Percentiles rank a stretch among this genome's conserved stretches.
phyloP scores from a whole-genome alignment of 345 rosid species.

The Sisymbrium altissimum region DNA sequence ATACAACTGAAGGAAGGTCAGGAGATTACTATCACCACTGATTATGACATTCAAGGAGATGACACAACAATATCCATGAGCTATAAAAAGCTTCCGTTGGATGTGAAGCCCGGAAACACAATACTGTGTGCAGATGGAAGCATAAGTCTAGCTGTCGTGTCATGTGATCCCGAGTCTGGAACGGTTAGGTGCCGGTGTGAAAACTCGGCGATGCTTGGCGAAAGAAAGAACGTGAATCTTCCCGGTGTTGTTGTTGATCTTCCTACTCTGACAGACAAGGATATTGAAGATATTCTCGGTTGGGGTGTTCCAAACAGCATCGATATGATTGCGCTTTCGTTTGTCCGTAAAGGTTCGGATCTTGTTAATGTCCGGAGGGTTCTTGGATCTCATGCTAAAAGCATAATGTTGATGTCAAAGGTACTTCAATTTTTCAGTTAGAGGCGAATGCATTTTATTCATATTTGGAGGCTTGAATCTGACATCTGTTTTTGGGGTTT shows the following conservation, averaged over 20 bases:
- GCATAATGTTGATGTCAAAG: conserved; percentile 82
- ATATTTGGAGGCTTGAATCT: conserved; percentile 3
- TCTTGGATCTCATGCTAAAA: conserved; percentile 75
- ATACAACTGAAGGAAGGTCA: conserved; percentile 61
- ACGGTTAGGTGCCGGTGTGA: conserved; percentile 86
- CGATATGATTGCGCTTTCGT: conserved; percentile 89
- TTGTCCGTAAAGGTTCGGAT: conserved; percentile 91
- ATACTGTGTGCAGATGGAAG: conserved; percentile 90
- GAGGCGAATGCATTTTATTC: not conserved
- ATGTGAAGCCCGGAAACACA: conserved; percentile 70
- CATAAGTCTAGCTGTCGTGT: conserved; percentile 62
- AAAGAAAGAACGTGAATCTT: conserved; percentile 88
- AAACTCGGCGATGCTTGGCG: conserved; percentile 82
- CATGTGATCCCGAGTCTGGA: conserved; percentile 66
- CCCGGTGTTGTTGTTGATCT: conserved; percentile 94
- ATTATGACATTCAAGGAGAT: conserved; percentile 68
- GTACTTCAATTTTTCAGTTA: conserved; percentile 32
- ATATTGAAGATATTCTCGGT: conserved; percentile 70
- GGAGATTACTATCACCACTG: conserved; percentile 66
- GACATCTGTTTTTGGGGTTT: not conserved
- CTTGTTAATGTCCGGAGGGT: conserved; percentile 83
- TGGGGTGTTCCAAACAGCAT: conserved; percentile 90
- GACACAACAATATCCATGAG: conserved; percentile 77
- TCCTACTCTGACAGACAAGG: conserved; percentile 85
- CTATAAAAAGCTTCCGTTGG: conserved; percentile 77